Conservation (phyloP, 2,329 filamentous ascomycete species). For the Xylaria sp. region DNA sequence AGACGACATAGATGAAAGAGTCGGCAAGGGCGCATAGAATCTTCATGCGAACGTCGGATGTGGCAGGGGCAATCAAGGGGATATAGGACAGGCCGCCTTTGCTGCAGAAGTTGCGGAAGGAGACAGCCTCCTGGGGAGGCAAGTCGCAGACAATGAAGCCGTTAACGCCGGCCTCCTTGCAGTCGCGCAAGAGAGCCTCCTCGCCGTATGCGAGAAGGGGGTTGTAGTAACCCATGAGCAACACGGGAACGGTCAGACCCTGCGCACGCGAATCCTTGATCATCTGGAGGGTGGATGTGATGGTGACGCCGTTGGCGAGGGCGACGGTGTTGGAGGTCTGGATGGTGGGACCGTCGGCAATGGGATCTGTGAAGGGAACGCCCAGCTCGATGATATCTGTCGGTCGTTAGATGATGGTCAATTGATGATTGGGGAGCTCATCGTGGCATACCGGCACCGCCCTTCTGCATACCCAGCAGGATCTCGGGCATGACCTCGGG, state of each 20-base stretch:
- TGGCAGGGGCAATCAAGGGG: conserved; percentile 91
- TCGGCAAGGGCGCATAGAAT: conserved; percentile 94
- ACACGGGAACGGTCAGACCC: conserved; percentile 74
- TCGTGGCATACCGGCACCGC: conserved; percentile 67
- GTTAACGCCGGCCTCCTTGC: conserved; percentile 78
- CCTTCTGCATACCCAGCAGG: conserved; percentile 83
- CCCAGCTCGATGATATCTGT: conserved; percentile 94
- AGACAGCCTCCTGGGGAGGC: conserved; percentile 89
- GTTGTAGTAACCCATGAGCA: conserved; percentile 99
- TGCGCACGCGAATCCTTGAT: conserved; percentile 71
- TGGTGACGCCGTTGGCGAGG: conserved; percentile 81
- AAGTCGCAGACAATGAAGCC: conserved; percentile 96
- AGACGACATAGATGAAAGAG: conserved; percentile 98
- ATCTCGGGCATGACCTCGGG: conserved; percentile 78
- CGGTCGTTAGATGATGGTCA: conserved; percentile 2
- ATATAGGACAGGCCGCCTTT: conserved; percentile 85
- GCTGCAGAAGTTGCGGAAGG: conserved; percentile 80
- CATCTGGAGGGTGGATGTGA: conserved; percentile 73
- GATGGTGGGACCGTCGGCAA: conserved; percentile 95
- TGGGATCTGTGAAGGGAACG: conserved; percentile 94
- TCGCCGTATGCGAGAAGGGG: conserved; percentile 91
- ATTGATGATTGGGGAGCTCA: conserved; percentile 7
- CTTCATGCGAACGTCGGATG: conserved; percentile 89
- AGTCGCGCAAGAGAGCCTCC: conserved; percentile 78
- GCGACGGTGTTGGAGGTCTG: conserved; percentile 92